phyloP scores from a whole-genome alignment of 441 rosid species.

The Brassica balearica region DNA sequence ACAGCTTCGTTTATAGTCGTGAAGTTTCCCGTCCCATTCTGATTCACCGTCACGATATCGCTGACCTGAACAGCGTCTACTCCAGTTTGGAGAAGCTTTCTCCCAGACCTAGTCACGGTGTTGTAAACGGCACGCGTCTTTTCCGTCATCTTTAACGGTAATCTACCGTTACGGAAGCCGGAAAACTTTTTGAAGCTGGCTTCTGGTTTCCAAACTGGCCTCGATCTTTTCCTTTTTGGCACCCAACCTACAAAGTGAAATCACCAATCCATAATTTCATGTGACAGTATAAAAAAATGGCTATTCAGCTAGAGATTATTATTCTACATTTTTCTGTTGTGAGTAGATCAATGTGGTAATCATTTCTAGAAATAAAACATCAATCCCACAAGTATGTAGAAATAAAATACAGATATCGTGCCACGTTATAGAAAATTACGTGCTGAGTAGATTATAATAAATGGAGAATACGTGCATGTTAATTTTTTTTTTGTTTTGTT shows the following conservation, averaged over 20 bases:
- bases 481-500: background rate
- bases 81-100: constrained; percentile 49
- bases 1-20: constrained; percentile 73
- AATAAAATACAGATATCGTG: constrained; percentile 21
- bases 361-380: background rate
- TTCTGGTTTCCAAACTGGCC: constrained; percentile 44
- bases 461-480: constrained; percentile 25
- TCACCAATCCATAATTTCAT: background rate
- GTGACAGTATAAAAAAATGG: background rate
- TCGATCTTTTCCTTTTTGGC: constrained; percentile 41
- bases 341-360: background rate
- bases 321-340: background rate
- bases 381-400: background rate
- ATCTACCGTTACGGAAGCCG: constrained; percentile 51
- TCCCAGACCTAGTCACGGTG: constrained; percentile 36
- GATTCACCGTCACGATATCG: constrained; percentile 68
- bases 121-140: constrained; percentile 53
- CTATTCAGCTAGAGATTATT: background rate
- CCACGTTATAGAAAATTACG: constrained; percentile 21
- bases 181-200: constrained; percentile 35
- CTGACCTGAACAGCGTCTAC: constrained; percentile 50
- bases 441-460: constrained; percentile 6
- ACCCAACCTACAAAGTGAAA: constrained; percentile 42
- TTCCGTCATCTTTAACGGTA: constrained; percentile 66
- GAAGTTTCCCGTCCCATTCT: constrained; percentile 76